Evolutionary conservation across 148 eudicot genomes (phyloP).

Genomic region (Chenopodium suecicum): DNA sequence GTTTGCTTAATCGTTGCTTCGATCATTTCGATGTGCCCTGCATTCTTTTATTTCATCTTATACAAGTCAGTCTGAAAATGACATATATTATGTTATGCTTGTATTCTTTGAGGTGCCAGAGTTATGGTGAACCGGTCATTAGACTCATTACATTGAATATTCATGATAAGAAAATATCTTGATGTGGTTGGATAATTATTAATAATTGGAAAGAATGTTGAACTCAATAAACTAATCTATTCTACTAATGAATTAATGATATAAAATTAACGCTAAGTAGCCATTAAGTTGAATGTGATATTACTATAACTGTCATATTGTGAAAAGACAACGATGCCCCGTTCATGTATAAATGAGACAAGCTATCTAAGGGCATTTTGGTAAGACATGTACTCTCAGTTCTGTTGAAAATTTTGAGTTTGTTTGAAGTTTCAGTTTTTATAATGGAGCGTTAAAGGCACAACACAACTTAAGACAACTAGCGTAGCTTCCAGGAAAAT

Average conservation of each 20-base stretch:
- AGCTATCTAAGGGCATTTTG: neutral
- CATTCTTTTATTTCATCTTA: neutral
- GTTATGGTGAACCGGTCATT: neutral
- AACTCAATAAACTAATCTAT: neutral
- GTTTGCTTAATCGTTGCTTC: neutral
- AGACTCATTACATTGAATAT: neutral
- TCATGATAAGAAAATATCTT: too few relatives aligned
- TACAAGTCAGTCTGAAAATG: neutral
- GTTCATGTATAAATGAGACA: too few relatives aligned
- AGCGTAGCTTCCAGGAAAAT: constrained; percentile 21
- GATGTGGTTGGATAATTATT: neutral
- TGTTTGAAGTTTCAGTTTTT: neutral
- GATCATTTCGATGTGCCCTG: neutral
- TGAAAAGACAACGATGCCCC: neutral
- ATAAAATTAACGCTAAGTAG: neutral
- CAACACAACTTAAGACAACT: constrained; percentile 8
- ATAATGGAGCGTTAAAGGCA: neutral
- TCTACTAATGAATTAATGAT: neutral
- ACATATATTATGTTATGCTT: neutral
- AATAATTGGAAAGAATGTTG: neutral
- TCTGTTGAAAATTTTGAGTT: neutral
- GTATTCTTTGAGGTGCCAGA: neutral
- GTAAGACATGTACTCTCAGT: neutral
- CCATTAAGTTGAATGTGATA: neutral
- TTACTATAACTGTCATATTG: neutral